Evolutionary conservation across 2,329 filamentous ascomycete species (phyloP).

Genomic region (Akanthomyces uredinophilus): DNA sequence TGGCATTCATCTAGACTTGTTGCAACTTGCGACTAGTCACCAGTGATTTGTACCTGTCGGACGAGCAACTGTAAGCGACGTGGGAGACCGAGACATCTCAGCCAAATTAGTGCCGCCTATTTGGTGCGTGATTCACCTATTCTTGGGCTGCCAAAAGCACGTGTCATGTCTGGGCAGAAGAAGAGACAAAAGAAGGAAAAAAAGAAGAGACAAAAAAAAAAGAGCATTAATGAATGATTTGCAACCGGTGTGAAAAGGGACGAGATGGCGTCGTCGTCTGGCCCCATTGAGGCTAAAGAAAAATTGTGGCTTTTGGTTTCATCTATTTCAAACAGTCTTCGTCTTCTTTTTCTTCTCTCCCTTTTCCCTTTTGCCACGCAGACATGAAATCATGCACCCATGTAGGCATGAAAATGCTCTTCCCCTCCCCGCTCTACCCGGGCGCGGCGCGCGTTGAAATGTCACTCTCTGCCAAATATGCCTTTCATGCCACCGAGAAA

Average conservation of each 20-base stretch:
- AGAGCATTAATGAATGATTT: too few relatives aligned
- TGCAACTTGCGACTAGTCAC: background rate
- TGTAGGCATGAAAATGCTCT: background rate
- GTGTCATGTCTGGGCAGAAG: background rate
- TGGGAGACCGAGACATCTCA: slow-evolving; percentile 3
- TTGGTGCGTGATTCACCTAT: slow-evolving; percentile 9
- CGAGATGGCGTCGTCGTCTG: background rate
- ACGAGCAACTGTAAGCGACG: too few relatives aligned
- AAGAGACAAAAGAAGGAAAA: background rate
- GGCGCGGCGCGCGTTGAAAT: too few relatives aligned
- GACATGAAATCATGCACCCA: background rate
- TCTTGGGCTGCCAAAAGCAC: background rate
- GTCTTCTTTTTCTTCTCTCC: background rate
- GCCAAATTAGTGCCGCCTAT: background rate
- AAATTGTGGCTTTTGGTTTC: background rate
- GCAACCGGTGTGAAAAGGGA: too few relatives aligned
- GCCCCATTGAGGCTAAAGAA: background rate
- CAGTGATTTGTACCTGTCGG: background rate
- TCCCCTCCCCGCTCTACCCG: background rate
- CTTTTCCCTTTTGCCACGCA: background rate
- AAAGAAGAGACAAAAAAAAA: background rate
- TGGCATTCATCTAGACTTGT: background rate
- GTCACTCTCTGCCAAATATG: background rate
- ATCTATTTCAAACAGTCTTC: background rate
- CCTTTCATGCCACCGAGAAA: background rate